These are phyloP conservation scores for Liriodendron chinense DNA, from an alignment of 164 flowering plant genomes.

Conservation along the genomic window DNA sequence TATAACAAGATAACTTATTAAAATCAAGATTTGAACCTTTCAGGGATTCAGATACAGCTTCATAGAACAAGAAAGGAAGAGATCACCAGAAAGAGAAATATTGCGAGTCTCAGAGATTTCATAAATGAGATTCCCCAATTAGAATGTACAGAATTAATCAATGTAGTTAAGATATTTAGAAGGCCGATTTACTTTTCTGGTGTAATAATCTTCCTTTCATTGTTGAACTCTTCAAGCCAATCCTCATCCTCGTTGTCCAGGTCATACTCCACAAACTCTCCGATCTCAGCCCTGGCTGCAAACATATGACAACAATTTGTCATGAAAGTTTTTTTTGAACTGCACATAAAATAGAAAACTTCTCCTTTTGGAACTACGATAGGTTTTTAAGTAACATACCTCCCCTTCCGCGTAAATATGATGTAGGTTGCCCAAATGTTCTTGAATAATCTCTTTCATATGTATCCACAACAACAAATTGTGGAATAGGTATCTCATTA, in stretches of 20 bases:
- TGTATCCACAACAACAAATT: conserved; percentile 85
- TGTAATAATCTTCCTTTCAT: conserved; percentile 52
- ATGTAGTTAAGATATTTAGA: not conserved
- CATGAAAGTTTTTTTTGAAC: not conserved
- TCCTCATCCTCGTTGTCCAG: conserved; percentile 97
- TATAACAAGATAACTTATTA: no score
- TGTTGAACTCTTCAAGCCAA: conserved; percentile 79
- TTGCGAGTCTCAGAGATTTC: no score
- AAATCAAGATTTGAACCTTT: no score
- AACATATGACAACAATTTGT: not conserved
- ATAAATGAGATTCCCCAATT: not conserved
- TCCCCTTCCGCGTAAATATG: conserved; percentile 93
- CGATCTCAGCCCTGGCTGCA: conserved; percentile 90
- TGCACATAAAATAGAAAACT: not conserved
- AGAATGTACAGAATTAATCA: conserved; percentile 2
- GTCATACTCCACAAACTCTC: conserved; percentile 97
- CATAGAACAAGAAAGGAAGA: not conserved
- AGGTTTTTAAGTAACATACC: conserved; percentile 37
- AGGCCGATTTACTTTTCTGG: conserved; percentile 64
- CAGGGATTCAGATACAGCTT: no score
- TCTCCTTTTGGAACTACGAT: not conserved
- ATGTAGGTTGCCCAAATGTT: conserved; percentile 75
- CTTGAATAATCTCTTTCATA: conserved; percentile 91
- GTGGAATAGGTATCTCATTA: conserved; percentile 92
- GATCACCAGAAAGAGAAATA: not conserved